phyloP scores from a whole-genome alignment of 75 land plant genomes.

The Gnetum montanum region DNA sequence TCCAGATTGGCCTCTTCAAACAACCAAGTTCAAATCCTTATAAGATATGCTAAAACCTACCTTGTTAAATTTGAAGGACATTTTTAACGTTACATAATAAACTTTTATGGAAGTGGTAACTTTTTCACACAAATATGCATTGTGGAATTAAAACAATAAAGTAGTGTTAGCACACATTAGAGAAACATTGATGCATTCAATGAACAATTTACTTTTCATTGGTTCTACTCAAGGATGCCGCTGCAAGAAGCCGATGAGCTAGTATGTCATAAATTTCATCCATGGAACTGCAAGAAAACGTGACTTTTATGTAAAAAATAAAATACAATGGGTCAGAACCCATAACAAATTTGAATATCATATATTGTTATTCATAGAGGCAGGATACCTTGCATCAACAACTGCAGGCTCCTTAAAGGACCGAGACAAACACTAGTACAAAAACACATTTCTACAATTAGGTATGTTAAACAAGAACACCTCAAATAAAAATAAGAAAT shows the following conservation, averaged over 20 bases:
- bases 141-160: no score
- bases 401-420: not conserved
- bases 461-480: not conserved
- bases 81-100: no score
- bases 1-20: no score
- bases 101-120: no score
- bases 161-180: no score
- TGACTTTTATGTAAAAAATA: not conserved
- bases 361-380: not conserved
- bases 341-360: not conserved
- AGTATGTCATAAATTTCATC: constrained; percentile 65
- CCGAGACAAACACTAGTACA: not conserved
- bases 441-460: not conserved
- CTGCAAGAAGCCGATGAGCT: constrained; percentile 47
- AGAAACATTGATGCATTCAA: no score
- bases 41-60: no score
- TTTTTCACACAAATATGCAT: no score
- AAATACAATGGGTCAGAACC: no score
- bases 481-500: not conserved
- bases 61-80: no score
- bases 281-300: constrained; percentile 35
- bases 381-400: constrained; percentile 4
- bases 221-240: constrained; percentile 18
- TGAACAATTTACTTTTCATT: constrained; percentile 56
- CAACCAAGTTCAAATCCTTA: no score